Conservation (phyloP, 2,329 filamentous ascomycete species). For the Nothomitra cinnamomea region DNA sequence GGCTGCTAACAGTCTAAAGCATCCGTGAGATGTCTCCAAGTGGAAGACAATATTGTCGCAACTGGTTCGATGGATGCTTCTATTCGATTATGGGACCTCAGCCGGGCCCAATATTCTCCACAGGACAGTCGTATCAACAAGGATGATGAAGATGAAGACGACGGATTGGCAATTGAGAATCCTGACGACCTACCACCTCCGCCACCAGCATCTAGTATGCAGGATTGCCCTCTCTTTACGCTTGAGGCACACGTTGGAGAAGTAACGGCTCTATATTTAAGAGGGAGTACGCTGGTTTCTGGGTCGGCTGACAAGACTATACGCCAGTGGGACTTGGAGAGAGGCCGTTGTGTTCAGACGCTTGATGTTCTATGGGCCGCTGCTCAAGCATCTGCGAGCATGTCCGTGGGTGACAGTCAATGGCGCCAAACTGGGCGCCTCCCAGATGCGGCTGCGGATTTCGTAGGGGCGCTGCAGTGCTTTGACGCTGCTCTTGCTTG, state of each 20-base stretch:
- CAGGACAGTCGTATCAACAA: slow-evolving; percentile 40
- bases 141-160: slow-evolving; percentile 36
- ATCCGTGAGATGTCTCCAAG: slow-evolving; percentile 79
- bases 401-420: slow-evolving; percentile 36
- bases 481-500: slow-evolving; percentile 93
- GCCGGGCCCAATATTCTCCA: slow-evolving; percentile 69
- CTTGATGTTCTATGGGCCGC: slow-evolving; percentile 97
- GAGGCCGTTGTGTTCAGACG: slow-evolving; percentile 93
- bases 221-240: slow-evolving; percentile 76
- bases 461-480: slow-evolving; percentile 85
- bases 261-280: slow-evolving; percentile 84
- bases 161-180: slow-evolving; percentile 48
- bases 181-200: slow-evolving; percentile 43
- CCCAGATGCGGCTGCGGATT: slow-evolving; percentile 58
- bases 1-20: slow-evolving; percentile 27
- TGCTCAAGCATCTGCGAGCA: slow-evolving; percentile 63
- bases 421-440: slow-evolving; percentile 61
- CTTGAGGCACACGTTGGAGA: slow-evolving; percentile 84
- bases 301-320: slow-evolving; percentile 95
- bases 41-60: slow-evolving; percentile 88
- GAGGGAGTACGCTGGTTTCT: slow-evolving; percentile 76
- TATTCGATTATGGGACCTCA: slow-evolving; percentile 88
- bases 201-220: slow-evolving; percentile 56
- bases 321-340: slow-evolving; percentile 92
- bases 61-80: slow-evolving; percentile 92